phyloP scores from a whole-genome alignment of 148 eudicot genomes.

The Silene conica region DNA sequence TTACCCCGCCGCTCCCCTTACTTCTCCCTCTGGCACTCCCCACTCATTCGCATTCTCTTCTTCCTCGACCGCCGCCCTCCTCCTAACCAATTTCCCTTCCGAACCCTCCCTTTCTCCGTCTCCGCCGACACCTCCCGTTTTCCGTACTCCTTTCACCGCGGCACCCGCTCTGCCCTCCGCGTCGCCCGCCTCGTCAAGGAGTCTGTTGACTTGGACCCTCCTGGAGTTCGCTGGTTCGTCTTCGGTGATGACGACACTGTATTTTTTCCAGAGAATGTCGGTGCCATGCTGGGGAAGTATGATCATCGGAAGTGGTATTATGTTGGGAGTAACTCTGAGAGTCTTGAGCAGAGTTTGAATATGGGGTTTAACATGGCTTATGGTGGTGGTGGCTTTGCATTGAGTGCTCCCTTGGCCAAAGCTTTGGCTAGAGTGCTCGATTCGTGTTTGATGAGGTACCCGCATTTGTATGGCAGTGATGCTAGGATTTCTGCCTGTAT shows the following conservation, averaged over 20 bases:
- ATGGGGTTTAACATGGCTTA: conserved; percentile 61
- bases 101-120: conserved; percentile 25
- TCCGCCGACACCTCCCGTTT: conserved; percentile 36
- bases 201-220: conserved; percentile 25
- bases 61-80: conserved; percentile 50
- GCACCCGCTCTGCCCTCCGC: conserved; percentile 55
- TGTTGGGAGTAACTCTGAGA: conserved; percentile 57
- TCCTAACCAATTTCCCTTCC: background rate
- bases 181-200: conserved; percentile 64
- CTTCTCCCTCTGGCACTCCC: conserved; percentile 45
- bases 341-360: conserved; percentile 36
- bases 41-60: conserved; percentile 39
- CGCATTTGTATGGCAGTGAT: conserved; percentile 77
- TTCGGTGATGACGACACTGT: conserved; percentile 78
- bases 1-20: conserved; percentile 40
- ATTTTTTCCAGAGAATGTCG: conserved; percentile 51
- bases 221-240: conserved; percentile 48
- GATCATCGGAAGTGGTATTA: conserved; percentile 55
- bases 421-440: conserved; percentile 62
- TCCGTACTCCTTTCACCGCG: conserved; percentile 44
- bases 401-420: conserved; percentile 51
- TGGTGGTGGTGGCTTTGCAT: conserved; percentile 79
- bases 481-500: conserved; percentile 58
- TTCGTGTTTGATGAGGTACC: conserved; percentile 61
- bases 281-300: conserved; percentile 36